Evolutionary conservation across 805 yeast genomes (phyloP), one percentile per base, ranked within the genome.

Genomic region (Saccharomycopsis fodiens): DNA sequence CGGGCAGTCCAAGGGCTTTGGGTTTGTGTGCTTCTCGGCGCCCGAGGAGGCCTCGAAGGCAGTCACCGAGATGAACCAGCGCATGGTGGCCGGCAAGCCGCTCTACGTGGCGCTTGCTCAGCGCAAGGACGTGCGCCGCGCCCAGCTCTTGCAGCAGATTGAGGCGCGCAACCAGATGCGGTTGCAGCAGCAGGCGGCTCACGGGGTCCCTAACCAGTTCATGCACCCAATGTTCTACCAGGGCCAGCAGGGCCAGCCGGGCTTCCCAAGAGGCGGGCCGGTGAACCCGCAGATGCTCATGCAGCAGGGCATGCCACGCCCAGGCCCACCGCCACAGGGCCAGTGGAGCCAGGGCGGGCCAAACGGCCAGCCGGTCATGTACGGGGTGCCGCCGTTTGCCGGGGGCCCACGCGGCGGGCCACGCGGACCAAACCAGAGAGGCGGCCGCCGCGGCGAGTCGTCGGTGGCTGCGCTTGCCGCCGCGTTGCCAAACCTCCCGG

Each of bases 21-120:
- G 98, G 63, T 93, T 93, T 66, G 98, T 93, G 58, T 88, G 98
- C 73, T 93, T 82, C 84, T 80, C 96, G 47, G 69, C 93, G 54
- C 96, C 97, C 63, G 98, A 93, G 69, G 98, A 93, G 79, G 98
- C 98, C 58, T 85, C 96, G 61, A 88, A 87, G 73, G 98, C 98
- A 55, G 87, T 91, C 66, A 77, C 91, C 59, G 98, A 91, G 76
- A 89, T 91, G 96, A 88, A 91, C 79, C 96, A 88, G 73, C 85
- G 88, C 66, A 84, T 91, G 82, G 79, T 93, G 59, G 82, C 79
- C 58, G 87, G 89, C 65, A 93, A 93, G 78, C 98, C 97, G 61
- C 76, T 93, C 64, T 93, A 91, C 67, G 98, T 93, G 70, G 96
- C 97, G 52, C 80, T 93, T 63, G 98, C 98, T 59, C 98, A 93